Base-by-base conservation (phyloP, 2,329 filamentous ascomycete species). In the Aspergillus sp. region DNA sequence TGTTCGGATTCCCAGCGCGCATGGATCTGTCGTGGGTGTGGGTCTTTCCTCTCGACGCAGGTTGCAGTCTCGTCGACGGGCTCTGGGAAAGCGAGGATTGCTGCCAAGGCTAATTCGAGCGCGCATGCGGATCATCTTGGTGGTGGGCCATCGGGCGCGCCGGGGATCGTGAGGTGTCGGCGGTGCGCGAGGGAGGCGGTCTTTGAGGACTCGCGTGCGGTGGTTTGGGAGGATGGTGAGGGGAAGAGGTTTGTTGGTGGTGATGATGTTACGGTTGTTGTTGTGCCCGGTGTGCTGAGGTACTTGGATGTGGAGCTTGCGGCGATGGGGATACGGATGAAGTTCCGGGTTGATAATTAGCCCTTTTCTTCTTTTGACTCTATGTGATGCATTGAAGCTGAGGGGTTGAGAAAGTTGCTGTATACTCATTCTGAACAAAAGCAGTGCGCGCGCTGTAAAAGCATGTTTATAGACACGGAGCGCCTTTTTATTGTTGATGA, bases 301-400 rank as follows among this genome's bases (percentile, higher is more conserved):
- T 98, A 91, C 81, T 80, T 99, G 68, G 95, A 99, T 79, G 93
- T 97, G 22, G 95, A 99, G 79, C 81, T 99, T 70, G 92, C 93
- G 41, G 93, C 93, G 59, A 99, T 99, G 95, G 95, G 95, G 57
- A 89, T 99, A 57, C 90, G 93, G 80, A 87, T 99, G 80, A 97
- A 92, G 83, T 98, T 97, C 75, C 89, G 90, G 76, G 90, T 98
- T 49, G 81, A 83, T 64, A 78, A 80, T 67, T 79, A 72, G 62
- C 46, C 43, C 50, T 46, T 28, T 62, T 58, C 15, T 57, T 57
- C 34, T 23, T 41, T 17, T 9, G 45, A 9, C n/a, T 19, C 48
- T 34, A 7, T n/a, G 6, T 34, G 19, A 31, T 8, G 6, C 30
- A 19, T 41, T n/a, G 46, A 3, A 6, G 17, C 15, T 45, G 23